phyloP scores from a whole-genome alignment of 345 rosid genomes.

The Eucalyptus curtisii region DNA sequence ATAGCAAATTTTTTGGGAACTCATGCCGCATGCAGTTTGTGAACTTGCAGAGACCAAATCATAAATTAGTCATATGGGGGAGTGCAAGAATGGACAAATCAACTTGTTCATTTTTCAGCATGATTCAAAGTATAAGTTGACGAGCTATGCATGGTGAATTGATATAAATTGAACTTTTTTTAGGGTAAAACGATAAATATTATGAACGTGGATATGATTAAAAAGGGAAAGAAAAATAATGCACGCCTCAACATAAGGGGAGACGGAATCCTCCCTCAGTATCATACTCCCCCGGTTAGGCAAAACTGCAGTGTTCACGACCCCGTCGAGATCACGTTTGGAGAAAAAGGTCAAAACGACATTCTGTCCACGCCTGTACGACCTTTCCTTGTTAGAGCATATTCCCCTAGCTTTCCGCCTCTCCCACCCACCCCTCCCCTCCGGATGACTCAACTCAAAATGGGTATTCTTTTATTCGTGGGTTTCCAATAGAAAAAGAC shows the following conservation, averaged over 20 bases:
- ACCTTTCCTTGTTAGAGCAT: not conserved
- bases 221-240: not conserved
- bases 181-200: not conserved
- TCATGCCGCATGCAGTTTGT: not conserved
- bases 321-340: not conserved
- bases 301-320: not conserved
- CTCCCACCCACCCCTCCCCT: not conserved
- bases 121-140: not conserved
- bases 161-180: not conserved
- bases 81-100: not conserved
- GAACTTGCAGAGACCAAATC: not conserved
- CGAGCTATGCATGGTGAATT: not conserved
- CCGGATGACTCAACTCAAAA: not conserved
- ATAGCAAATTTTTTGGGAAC: not conserved
- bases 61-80: not conserved
- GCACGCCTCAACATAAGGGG: not conserved
- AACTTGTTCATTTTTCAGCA: not conserved
- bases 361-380: not conserved
- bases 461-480: not conserved
- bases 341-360: not conserved
- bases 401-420: not conserved
- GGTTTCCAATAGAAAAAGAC: not conserved
- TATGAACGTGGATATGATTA: not conserved
- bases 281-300: not conserved
- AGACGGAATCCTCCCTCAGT: not conserved